A percentile compares a stretch with the other conserved stretches of the same genome.
phyloP scores from a whole-genome alignment of 164 flowering plant species.

The Stephania cephalantha region DNA sequence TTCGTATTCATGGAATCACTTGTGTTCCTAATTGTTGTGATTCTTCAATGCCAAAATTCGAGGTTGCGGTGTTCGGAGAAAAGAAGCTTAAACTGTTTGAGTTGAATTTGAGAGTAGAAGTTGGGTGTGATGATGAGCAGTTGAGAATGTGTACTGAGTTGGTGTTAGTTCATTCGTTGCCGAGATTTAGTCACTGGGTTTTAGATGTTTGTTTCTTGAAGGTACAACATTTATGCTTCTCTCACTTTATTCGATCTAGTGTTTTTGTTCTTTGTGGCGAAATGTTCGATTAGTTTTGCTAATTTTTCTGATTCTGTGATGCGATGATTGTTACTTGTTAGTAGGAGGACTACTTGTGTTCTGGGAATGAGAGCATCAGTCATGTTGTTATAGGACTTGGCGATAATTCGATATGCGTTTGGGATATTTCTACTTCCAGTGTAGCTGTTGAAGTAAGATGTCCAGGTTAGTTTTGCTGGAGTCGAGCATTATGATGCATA shows the following conservation, averaged over 20 bases:
- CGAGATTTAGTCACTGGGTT: slow-evolving; percentile 76
- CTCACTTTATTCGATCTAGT: not conserved
- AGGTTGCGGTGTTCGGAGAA: slow-evolving; percentile 68
- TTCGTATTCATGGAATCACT: slow-evolving; percentile 81
- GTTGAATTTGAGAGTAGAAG: slow-evolving; percentile 23
- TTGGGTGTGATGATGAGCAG: slow-evolving; percentile 5
- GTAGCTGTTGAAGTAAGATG: slow-evolving; percentile 47
- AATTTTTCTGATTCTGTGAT: slow-evolving; percentile 3
- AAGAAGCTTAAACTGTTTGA: slow-evolving; percentile 59
- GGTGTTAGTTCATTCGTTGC: slow-evolving; percentile 36
- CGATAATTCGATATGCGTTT: slow-evolving; percentile 63
- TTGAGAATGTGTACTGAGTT: slow-evolving; percentile 21
- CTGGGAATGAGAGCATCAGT: slow-evolving; percentile 16
- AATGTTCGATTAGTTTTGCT: not conserved
- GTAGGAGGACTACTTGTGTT: slow-evolving; percentile 25
- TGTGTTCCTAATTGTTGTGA: slow-evolving; percentile 16
- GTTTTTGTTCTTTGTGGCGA: too few species aligned
- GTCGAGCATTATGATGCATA: not conserved
- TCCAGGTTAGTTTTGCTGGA: slow-evolving; percentile 49
- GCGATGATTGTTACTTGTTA: slow-evolving; percentile 15
- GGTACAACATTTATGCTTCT: slow-evolving; percentile 28
- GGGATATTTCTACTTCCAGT: slow-evolving; percentile 46
- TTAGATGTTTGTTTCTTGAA: slow-evolving; percentile 74
- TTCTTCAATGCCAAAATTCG: slow-evolving; percentile 25
- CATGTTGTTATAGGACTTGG: slow-evolving; percentile 82